Base-by-base conservation (phyloP, 176 grass and related monocot species). In the Canna indica region DNA sequence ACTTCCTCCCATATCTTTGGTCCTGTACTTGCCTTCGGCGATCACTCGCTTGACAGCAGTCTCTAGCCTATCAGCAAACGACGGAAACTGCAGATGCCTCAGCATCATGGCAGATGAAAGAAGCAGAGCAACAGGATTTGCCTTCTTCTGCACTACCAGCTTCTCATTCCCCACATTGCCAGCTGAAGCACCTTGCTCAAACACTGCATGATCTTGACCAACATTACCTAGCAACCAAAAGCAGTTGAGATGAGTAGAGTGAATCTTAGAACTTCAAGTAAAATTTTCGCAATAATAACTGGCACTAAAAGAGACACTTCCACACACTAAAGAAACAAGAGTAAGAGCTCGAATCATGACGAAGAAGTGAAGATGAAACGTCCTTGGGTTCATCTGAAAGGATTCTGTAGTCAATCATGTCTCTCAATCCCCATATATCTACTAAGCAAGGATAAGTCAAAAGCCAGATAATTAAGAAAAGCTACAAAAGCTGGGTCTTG, bases 91-190 rank as follows among this genome's bases (percentile, higher is more conserved):
- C 78, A 99, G 82, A 74, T 97, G 94, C 77, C 94, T 77, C 74
- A 97, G 70, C 94, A 97, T 97, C 94, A 97, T 97, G 0, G 94
- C 82, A 2, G 94, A 97, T 10, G 94, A 97, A 24, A 97, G 94
- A 52, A 97, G 87, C 30, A 97, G 60, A 3, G 89, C 94, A 53
- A 99, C 82, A 1, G 88, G 94, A 67, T 99, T 99, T 28, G 89
- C 89, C 53, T 84, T 99, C 79, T 87, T 89, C 75, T 93, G 84
- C 57, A 73, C 70, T 52, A 93, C 29, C 54, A 92, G 57, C 9
- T 93, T 99, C 53, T 92, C 82, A 54, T 96, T 96, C 25, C 88
- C 91, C 0, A 96, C 91, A 76, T 91, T 99, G 76, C 94, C 94
- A 1, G 94, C 88, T 26, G 88, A 89, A 48, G 93, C 86, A 7